phyloP scores from a whole-genome alignment of 2,329 filamentous ascomycete species.

The Leptographium procerum region DNA sequence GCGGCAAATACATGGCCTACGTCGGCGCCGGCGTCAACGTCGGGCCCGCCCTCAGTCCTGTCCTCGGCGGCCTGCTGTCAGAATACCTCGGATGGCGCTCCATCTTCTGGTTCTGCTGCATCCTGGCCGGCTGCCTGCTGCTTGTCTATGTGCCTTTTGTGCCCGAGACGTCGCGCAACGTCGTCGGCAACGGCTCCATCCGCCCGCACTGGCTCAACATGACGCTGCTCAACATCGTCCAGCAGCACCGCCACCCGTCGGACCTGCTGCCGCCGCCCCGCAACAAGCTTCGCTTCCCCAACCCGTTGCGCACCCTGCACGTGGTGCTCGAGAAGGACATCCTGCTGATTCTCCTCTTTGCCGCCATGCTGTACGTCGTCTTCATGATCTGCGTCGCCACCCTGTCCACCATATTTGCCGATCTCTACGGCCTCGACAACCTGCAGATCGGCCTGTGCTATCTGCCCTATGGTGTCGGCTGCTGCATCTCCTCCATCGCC shows the following conservation, averaged over 20 bases:
- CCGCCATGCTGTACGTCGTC: conserved; percentile 41
- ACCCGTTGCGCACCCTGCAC: conserved; percentile 42
- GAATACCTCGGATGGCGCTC: conserved; percentile 56
- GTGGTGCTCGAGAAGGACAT: conserved; percentile 48
- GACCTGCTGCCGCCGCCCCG: conserved; percentile 16
- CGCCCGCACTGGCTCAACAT: conserved; percentile 46
- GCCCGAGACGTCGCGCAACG: conserved; percentile 47
- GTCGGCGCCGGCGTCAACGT: conserved; percentile 49
- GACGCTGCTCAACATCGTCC: conserved; percentile 39
- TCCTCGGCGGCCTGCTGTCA: conserved; percentile 52
- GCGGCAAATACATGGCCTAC: conserved; percentile 62
- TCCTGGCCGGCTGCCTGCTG: conserved; percentile 38
- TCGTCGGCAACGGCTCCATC: conserved; percentile 53
- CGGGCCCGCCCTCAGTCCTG: conserved; percentile 42
- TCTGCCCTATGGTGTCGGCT: conserved; percentile 41
- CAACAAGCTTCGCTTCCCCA: conserved; percentile 28
- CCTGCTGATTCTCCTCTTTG: conserved; percentile 39
- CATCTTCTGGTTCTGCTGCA: conserved; percentile 59
- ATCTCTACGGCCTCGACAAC: conserved; percentile 39
- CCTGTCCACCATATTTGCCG: conserved; percentile 37
- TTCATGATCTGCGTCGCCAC: conserved; percentile 45
- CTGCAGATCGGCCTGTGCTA: conserved; percentile 43
- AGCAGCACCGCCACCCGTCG: conserved; percentile 22
- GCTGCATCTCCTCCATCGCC: conserved; percentile 33
- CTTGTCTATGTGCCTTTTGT: conserved; percentile 43